Base-by-base conservation (phyloP, 2,329 filamentous ascomycete species). In the Fusarium sp. region DNA sequence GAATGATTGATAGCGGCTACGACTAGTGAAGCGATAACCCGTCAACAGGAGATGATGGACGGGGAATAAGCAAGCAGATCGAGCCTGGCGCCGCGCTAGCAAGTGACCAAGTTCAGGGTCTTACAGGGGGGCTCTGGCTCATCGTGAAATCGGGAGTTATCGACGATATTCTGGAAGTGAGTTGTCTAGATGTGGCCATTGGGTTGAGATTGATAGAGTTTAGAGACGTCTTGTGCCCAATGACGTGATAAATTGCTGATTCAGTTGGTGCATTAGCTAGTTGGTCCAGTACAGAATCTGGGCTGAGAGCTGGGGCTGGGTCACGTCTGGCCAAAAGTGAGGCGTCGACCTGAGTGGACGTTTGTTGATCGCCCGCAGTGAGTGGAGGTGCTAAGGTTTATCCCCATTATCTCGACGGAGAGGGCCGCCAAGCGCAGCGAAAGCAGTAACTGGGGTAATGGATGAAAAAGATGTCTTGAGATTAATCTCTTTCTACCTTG, bases 1-100 rank as follows among this genome's bases (percentile, higher is more conserved):
- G 67, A 63, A 44, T 40, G 9, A 26, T 52, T 31, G 26, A 62
- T 54, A 42, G 43, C 31, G 52, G 28, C 40, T 22, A 5, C 6
- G 22, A 51, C 49, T 59, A 60, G n/a, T 40, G 49, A 67, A 36
- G 31, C 14, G 38, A 70, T 59, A 59, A 65, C 49, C 44, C 42
- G 51, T 56, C 50, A 57, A 66, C 47, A 62, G 26, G 36, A 51
- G 45, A 44, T 31, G 28, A 31, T 31, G 51, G 44, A 46, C 28
- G 43, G 65, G 57, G 66, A 69, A 69, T 65, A 69, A 69, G 46
- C 47, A 68, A 51, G n/a, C 38, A 55, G 47, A 67, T 69, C 52
- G 62, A 56, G 46, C 24, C 47, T 70, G 57, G 62, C 57, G 53
- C 34, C 58, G 52, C 67, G 67, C 67, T 70, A 70, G 61, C 40